Evolutionary conservation across 1,284 basidiomycete species (phyloP).

Genomic region (Cryptococcus floricola): DNA sequence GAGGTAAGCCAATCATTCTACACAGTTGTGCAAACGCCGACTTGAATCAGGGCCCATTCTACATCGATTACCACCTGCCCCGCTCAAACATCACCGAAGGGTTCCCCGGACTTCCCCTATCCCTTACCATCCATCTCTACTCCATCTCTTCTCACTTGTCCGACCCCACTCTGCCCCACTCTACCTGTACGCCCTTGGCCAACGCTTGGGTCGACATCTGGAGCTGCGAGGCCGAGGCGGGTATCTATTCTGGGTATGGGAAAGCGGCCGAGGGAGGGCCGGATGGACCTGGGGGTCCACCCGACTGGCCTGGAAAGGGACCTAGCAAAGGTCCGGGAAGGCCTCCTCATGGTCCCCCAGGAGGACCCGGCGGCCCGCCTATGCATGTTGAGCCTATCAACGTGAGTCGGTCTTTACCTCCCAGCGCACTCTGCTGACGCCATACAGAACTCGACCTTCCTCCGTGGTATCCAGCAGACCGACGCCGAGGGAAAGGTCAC

Average conservation of each 20-base stretch:
- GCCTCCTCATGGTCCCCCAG: conserved; percentile 4
- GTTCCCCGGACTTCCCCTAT: conserved; percentile 14
- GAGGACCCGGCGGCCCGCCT: conserved; percentile 7
- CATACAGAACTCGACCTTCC: conserved; percentile 25
- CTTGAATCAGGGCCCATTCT: conserved; percentile 21
- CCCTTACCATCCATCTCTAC: conserved; percentile 13
- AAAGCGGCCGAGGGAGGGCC: conserved; percentile 7
- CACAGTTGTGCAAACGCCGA: not conserved
- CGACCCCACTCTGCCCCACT: not conserved
- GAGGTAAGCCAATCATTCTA: conserved; percentile 6
- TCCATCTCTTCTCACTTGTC: conserved; percentile 15
- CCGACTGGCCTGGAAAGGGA: not conserved
- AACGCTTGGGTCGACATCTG: conserved; percentile 25
- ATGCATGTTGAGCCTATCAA: conserved; percentile 6
- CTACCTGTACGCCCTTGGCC: conserved; percentile 12
- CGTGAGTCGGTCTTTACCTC: not conserved
- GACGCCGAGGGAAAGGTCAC: conserved; percentile 14
- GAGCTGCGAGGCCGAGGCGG: conserved; percentile 12
- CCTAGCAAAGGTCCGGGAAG: conserved; percentile 6
- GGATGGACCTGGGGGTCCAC: conserved; percentile 6
- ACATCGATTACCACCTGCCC: conserved; percentile 15
- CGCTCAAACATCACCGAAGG: conserved; percentile 15
- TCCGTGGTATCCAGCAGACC: conserved; percentile 23
- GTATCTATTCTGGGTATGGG: conserved; percentile 18
- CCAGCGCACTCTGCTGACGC: not conserved